phyloP scores from a whole-genome alignment of 2,329 filamentous ascomycete genomes.

The Aureobasidium sp. region DNA sequence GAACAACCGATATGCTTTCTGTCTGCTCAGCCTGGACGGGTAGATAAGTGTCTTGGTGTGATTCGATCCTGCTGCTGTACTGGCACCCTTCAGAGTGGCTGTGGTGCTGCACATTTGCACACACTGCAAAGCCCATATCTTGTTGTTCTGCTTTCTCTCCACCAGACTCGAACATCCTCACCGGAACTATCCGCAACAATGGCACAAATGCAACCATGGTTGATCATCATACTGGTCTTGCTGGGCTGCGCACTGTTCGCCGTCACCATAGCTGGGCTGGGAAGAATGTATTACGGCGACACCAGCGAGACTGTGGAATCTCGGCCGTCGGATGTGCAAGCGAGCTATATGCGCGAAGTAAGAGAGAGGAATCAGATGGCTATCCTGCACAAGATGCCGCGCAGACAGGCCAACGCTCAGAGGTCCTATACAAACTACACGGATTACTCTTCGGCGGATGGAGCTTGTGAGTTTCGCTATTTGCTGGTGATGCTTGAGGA shows the following conservation, averaged over 20 bases:
- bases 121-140: background rate
- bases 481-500: too few relatives aligned
- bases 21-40: background rate
- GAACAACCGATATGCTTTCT: background rate
- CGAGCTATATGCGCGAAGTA: slow-evolving; percentile 7
- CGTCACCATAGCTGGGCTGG: background rate
- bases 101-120: background rate
- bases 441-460: background rate
- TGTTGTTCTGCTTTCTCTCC: background rate
- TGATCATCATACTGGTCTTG: background rate
- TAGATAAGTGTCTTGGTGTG: background rate
- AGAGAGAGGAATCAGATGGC: background rate
- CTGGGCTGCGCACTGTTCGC: background rate
- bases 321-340: background rate
- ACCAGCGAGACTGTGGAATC: background rate
- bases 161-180: background rate
- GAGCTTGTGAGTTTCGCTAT: background rate
- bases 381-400: background rate
- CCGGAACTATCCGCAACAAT: background rate
- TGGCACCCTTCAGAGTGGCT: background rate
- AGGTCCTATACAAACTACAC: background rate
- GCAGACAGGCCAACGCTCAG: background rate
- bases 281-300: background rate
- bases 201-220: background rate
- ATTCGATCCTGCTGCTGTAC: background rate